Evolutionary conservation across 2,329 filamentous ascomycete species (phyloP).

Genomic region (Fusarium algeriense): DNA sequence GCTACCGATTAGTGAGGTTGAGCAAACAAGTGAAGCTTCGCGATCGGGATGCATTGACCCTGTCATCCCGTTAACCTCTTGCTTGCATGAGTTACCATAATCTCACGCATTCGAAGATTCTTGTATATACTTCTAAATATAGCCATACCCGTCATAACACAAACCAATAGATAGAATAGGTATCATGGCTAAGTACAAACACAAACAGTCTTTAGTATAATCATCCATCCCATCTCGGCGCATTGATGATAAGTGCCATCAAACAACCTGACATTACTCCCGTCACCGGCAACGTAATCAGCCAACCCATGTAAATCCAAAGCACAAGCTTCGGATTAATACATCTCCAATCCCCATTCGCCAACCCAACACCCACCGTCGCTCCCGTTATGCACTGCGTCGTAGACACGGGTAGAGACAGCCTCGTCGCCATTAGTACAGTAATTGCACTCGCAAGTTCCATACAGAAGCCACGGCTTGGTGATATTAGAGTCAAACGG

Average conservation of each 20-base stretch:
- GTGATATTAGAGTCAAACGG: constrained; percentile 71
- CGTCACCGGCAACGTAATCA: constrained; percentile 64
- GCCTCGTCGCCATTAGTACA: constrained; percentile 68
- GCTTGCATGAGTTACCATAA: too few species aligned
- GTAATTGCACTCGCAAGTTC: constrained; percentile 72
- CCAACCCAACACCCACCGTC: constrained; percentile 73
- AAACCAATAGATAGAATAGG: constrained; percentile 8
- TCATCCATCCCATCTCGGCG: constrained; percentile 55
- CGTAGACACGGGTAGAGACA: constrained; percentile 70
- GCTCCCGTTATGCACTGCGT: constrained; percentile 74
- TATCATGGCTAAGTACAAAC: constrained; percentile 4
- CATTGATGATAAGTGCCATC: constrained; percentile 68
- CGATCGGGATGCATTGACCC: not conserved
- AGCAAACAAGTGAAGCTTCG: not conserved
- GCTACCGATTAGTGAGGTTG: not conserved
- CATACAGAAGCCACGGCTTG: constrained; percentile 70
- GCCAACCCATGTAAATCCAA: constrained; percentile 68
- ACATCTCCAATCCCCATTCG: constrained; percentile 67
- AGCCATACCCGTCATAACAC: not conserved
- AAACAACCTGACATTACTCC: constrained; percentile 63
- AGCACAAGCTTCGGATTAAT: constrained; percentile 72
- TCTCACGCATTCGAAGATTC: not conserved
- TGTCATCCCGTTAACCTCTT: too few species aligned
- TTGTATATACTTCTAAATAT: not conserved
- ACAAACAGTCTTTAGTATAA: not conserved